These are phyloP conservation scores for Apiospora rasikravindrae DNA, from an alignment of 2,329 filamentous ascomycete genomes.

Conservation along the genomic window DNA sequence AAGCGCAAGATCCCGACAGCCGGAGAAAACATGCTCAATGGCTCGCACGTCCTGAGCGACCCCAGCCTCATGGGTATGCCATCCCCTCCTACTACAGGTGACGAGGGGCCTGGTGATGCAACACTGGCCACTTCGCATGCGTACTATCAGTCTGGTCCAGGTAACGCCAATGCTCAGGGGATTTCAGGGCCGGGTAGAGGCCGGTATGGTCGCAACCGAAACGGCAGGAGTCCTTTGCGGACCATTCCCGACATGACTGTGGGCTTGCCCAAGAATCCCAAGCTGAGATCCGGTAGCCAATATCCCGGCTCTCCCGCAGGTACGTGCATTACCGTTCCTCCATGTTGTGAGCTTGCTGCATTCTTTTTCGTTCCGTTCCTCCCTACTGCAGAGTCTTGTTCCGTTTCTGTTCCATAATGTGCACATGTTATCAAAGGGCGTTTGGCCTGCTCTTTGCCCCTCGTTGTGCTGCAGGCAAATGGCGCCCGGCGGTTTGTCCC, in stretches of 20 bases:
- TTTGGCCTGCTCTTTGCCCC: background rate
- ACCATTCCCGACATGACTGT: constrained; percentile 61
- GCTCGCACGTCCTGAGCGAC: constrained; percentile 47
- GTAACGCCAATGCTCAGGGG: constrained; percentile 57
- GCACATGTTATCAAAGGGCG: background rate
- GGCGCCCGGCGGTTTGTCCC: constrained; percentile 8
- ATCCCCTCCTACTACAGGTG: constrained; percentile 40
- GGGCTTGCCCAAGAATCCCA: constrained; percentile 57
- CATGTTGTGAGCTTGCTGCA: background rate
- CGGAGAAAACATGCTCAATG: constrained; percentile 64
- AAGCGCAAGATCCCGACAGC: constrained; percentile 97
- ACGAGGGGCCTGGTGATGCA: constrained; percentile 41
- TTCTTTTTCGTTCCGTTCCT: background rate
- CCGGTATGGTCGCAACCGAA: constrained; percentile 73
- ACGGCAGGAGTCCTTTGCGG: constrained; percentile 66
- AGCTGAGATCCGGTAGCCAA: constrained; percentile 50
- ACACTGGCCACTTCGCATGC: constrained; percentile 38
- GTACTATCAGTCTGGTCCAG: constrained; percentile 51
- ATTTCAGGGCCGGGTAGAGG: constrained; percentile 87
- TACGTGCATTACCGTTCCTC: constrained; percentile 41
- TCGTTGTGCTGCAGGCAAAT: constrained; percentile 2
- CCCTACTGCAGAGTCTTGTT: background rate
- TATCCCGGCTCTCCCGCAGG: constrained; percentile 46
- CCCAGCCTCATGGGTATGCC: constrained; percentile 39
- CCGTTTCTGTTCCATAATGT: no score